phyloP scores from a whole-genome alignment of 371 early-diverging fungal genomes.

The Nematocida ironsii region DNA sequence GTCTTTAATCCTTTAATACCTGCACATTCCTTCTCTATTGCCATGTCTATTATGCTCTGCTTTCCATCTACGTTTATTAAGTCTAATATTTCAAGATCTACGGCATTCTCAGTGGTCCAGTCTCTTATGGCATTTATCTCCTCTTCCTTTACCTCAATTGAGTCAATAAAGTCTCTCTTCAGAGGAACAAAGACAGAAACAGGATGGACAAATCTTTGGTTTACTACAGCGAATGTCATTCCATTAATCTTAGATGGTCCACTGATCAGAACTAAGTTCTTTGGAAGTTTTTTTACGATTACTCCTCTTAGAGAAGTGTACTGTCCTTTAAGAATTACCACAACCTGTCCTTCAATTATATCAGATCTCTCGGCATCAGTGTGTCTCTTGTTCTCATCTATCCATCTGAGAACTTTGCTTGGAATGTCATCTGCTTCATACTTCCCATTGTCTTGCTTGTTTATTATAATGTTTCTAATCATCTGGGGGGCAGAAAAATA shows the following conservation, averaged over 20 bases:
- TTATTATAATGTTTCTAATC: slow-evolving; percentile 57
- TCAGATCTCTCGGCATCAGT: slow-evolving; percentile 37
- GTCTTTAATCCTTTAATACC: slow-evolving; percentile 50
- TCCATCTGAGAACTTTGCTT: slow-evolving; percentile 38
- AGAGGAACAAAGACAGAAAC: slow-evolving; percentile 56
- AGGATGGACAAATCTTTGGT: slow-evolving; percentile 55
- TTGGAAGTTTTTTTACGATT: slow-evolving; percentile 52
- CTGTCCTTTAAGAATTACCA: slow-evolving; percentile 44
- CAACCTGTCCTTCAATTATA: slow-evolving; percentile 52
- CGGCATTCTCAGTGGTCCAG: slow-evolving; percentile 56
- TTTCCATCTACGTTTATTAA: not conserved
- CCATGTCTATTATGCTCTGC: slow-evolving; percentile 14
- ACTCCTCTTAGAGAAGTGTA: slow-evolving; percentile 43
- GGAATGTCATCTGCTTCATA: slow-evolving; percentile 55
- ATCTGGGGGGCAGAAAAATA: slow-evolving; percentile 46
- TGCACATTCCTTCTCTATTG: slow-evolving; percentile 40
- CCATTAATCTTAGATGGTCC: slow-evolving; percentile 24
- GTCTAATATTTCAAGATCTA: slow-evolving; percentile 32
- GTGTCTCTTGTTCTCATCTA: slow-evolving; percentile 51
- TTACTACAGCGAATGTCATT: slow-evolving; percentile 34
- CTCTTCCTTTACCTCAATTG: slow-evolving; percentile 19
- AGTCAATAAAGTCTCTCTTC: slow-evolving; percentile 2
- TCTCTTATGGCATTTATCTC: slow-evolving; percentile 30
- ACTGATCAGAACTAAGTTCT: slow-evolving; percentile 39
- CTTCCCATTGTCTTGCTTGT: slow-evolving; percentile 33